Percentiles rank a stretch among this genome's conserved stretches.
phyloP scores from a whole-genome alignment of 2,329 filamentous ascomycete genomes.

The Cordyceps fumosorosea region DNA sequence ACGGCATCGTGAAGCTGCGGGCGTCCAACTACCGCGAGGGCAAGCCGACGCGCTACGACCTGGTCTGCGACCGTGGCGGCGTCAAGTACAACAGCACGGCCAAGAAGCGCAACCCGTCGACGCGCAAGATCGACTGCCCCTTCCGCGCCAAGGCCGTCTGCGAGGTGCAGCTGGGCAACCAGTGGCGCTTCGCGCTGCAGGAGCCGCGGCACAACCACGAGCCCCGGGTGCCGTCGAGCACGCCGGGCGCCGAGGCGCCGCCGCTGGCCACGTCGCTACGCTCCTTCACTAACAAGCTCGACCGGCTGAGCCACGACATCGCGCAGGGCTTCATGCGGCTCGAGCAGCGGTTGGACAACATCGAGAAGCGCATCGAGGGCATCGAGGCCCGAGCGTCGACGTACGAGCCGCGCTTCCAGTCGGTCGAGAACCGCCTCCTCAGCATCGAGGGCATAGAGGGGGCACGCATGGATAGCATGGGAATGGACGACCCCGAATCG shows the following conservation, averaged over 20 bases:
- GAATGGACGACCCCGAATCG: slow-evolving; percentile 40
- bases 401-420: slow-evolving; percentile 40
- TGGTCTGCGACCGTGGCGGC: slow-evolving; percentile 56
- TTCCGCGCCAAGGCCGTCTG: slow-evolving; percentile 59
- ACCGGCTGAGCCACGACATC: slow-evolving; percentile 52
- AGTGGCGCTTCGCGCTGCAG: slow-evolving; percentile 58
- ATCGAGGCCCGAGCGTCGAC: slow-evolving; percentile 40
- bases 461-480: slow-evolving; percentile 35
- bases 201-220: slow-evolving; percentile 57
- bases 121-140: slow-evolving; percentile 57
- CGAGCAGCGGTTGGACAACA: slow-evolving; percentile 41
- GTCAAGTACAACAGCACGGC: slow-evolving; percentile 60
- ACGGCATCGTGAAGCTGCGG: slow-evolving; percentile 55
- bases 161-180: slow-evolving; percentile 55
- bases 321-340: slow-evolving; percentile 45
- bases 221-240: slow-evolving; percentile 47
- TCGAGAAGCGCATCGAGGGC: slow-evolving; percentile 50
- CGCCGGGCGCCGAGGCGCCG: slow-evolving; percentile 50
- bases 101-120: slow-evolving; percentile 58
- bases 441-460: slow-evolving; percentile 35
- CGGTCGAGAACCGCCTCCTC: slow-evolving; percentile 31
- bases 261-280: slow-evolving; percentile 52
- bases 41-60: slow-evolving; percentile 55
- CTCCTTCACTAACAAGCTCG: slow-evolving; percentile 53
- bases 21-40: slow-evolving; percentile 58